Conservation (phyloP, 1,284 basidiomycete species). For the Farysia itapuensis region DNA sequence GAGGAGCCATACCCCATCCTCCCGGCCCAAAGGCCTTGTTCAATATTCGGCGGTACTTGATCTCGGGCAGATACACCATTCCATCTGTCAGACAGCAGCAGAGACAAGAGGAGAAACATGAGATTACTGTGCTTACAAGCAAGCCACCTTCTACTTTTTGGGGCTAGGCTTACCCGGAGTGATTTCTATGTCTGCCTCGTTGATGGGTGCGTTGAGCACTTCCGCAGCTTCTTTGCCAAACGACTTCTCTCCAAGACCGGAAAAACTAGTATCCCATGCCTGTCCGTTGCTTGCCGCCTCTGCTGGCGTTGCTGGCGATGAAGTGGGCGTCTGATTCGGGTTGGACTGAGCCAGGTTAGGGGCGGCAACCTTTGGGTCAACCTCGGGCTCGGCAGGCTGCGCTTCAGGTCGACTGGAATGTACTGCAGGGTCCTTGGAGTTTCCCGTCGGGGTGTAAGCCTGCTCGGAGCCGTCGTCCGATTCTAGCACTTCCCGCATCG, state of each 20-base stretch:
- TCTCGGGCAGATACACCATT: conserved; percentile 92
- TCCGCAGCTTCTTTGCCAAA: conserved; percentile 77
- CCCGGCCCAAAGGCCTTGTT: conserved; percentile 96
- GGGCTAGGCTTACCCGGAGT: conserved; percentile 76
- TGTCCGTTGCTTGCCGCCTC: conserved; percentile 5
- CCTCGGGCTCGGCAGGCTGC: conserved; percentile 24
- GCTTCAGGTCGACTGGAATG: conserved; percentile 39
- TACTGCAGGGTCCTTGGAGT: conserved; percentile 38
- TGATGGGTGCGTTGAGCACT: conserved; percentile 73
- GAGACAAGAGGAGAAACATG: too few relatives aligned
- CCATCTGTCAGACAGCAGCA: conserved; percentile 70
- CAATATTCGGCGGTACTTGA: conserved; percentile 92
- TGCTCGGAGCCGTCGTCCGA: conserved; percentile 10
- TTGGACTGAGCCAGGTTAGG: conserved; percentile 12
- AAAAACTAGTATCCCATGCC: conserved; percentile 85
- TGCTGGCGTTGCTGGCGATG: too few relatives aligned
- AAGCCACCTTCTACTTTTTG: too few relatives aligned
- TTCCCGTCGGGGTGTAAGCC: conserved; percentile 33
- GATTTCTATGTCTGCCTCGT: conserved; percentile 81
- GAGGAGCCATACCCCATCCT: conserved; percentile 92
- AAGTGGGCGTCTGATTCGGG: too few relatives aligned
- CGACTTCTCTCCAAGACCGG: conserved; percentile 76
- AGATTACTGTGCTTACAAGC: too few relatives aligned
- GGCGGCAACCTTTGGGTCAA: conserved; percentile 33
- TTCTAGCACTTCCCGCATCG: conserved; percentile 34